phyloP scores from a whole-genome alignment of 2,329 filamentous ascomycete genomes.

The Fusarium neocosmosporiellum region DNA sequence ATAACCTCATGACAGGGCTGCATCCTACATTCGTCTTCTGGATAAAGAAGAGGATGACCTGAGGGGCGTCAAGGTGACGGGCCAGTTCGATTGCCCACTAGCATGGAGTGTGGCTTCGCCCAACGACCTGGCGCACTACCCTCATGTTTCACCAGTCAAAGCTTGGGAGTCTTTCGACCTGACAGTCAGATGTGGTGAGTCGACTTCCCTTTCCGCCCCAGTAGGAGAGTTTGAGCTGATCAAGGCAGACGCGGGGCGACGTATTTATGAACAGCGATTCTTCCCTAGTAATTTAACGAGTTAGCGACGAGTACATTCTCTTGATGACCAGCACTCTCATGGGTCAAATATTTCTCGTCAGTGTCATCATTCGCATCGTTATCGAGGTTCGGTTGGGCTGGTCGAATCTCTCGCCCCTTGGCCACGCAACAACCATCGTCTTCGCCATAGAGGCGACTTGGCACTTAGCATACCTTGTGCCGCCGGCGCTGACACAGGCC shows the following conservation, averaged over 20 bases:
- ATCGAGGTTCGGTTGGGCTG: not conserved
- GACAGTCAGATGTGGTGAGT: not conserved
- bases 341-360: not conserved
- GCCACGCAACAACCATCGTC: not conserved
- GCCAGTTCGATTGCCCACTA: not conserved
- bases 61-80: not conserved
- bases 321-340: not conserved
- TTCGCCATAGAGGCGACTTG: not conserved
- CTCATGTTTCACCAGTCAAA: not conserved
- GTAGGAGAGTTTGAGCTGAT: not conserved
- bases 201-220: not conserved
- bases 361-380: not conserved
- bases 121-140: not conserved
- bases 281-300: not conserved
- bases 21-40: not conserved
- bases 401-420: not conserved
- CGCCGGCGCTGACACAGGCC: not conserved
- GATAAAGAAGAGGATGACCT: not conserved
- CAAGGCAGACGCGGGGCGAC: not conserved
- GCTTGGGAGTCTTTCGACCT: not conserved
- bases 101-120: not conserved
- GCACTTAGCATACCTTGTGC: not conserved
- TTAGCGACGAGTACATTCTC: not conserved
- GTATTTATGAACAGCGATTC: not conserved
- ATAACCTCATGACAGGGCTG: no score